A percentile compares a stretch with the other conserved stretches of the same genome.
phyloP scores from a whole-genome alignment of 768 basidiomycete genomes.

The Macrolepiota fuliginosa region DNA sequence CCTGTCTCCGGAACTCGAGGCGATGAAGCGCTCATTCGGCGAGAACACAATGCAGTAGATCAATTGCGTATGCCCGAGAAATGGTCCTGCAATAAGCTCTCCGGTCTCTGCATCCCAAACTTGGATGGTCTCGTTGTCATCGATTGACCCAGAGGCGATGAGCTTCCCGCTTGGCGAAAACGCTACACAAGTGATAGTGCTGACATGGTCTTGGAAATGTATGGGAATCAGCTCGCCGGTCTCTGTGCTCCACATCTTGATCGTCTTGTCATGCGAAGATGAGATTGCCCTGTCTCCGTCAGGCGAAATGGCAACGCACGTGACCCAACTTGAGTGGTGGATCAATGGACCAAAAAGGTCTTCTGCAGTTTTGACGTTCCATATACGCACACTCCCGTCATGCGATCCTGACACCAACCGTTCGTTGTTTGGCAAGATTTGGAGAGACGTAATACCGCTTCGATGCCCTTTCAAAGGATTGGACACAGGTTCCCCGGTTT shows the following conservation, averaged over 20 bases:
- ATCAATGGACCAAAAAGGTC: background rate
- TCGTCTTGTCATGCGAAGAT: constrained; percentile 17
- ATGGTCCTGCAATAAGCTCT: constrained; percentile 8
- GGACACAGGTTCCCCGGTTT: constrained; percentile 1
- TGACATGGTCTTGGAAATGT: constrained; percentile 19
- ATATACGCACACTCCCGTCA: constrained; percentile 1
- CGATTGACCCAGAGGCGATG: constrained; percentile 10
- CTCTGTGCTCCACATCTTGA: constrained; percentile 18
- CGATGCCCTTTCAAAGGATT: background rate
- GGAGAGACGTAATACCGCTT: background rate
- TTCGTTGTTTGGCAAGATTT: background rate
- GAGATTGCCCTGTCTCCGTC: constrained; percentile 17
- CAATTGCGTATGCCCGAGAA: constrained; percentile 29
- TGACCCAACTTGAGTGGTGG: constrained; percentile 1
- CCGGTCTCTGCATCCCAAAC: constrained; percentile 20
- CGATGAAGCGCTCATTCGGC: constrained; percentile 10
- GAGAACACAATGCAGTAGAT: constrained; percentile 35
- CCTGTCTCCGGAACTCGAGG: constrained; percentile 6
- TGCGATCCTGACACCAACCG: background rate
- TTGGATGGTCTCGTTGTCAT: constrained; percentile 18
- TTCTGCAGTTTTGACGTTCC: constrained; percentile 8
- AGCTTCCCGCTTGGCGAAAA: constrained; percentile 19
- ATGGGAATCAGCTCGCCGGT: constrained; percentile 12
- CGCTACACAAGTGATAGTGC: constrained; percentile 15
- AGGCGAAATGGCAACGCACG: constrained; percentile 7